These are phyloP conservation scores for Podaxis pistillaris DNA, from an alignment of 768 basidiomycete species.

Conservation along the genomic window DNA sequence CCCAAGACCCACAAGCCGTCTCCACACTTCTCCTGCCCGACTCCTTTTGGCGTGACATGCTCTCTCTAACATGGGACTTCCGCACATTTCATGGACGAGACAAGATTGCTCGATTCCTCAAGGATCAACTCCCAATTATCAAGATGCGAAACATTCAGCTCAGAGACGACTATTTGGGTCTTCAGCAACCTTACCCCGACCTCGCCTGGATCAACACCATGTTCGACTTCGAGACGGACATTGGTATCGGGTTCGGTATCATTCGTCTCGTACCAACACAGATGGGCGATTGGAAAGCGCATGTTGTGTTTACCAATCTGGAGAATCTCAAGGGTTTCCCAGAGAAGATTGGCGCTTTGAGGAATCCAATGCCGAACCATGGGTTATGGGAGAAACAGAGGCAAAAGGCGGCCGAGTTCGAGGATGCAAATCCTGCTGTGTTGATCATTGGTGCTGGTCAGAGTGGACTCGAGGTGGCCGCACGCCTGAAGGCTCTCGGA, in stretches of 20 bases:
- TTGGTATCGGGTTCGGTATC: conserved; percentile 42
- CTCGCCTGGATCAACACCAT: conserved; percentile 45
- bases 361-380: conserved; percentile 39
- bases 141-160: conserved; percentile 30
- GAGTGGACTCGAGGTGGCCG: conserved; percentile 58
- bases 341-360: conserved; percentile 39
- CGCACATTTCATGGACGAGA: conserved; percentile 40
- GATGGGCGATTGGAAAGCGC: conserved; percentile 44
- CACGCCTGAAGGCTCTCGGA: conserved; percentile 55
- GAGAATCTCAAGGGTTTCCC: conserved; percentile 43
- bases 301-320: conserved; percentile 51
- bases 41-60: conserved; percentile 47
- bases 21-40: conserved; percentile 22
- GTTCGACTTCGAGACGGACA: conserved; percentile 44
- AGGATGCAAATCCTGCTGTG: conserved; percentile 46
- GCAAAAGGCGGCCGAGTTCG: conserved; percentile 37
- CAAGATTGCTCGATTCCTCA: conserved; percentile 38
- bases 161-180: conserved; percentile 17
- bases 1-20: conserved; percentile 18
- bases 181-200: conserved; percentile 40
- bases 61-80: conserved; percentile 54
- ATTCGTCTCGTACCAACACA: conserved; percentile 40
- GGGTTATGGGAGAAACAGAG: conserved; percentile 48
- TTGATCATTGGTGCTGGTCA: conserved; percentile 61
- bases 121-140: conserved; percentile 32